A percentile compares a stretch with the other conserved stretches of the same genome.
phyloP scores from a whole-genome alignment of 495 filamentous ascomycete species.

The Trichoderma asperelloides region DNA sequence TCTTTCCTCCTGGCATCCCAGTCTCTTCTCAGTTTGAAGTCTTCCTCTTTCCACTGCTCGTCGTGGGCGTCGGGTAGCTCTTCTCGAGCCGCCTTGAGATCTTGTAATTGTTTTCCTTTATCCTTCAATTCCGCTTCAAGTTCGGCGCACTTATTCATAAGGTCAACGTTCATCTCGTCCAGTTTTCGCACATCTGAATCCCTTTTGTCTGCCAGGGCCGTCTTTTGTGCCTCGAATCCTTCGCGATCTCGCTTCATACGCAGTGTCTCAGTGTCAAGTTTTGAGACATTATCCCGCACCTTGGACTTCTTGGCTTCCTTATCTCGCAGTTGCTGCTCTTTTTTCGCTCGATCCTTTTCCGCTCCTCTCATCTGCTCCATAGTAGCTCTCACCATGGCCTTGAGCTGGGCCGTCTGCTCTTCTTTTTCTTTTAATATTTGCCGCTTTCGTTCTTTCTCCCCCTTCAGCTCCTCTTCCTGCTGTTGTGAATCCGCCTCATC shows the following conservation, averaged over 20 bases:
- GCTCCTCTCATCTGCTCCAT: slow-evolving; percentile 79
- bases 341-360: slow-evolving; percentile 67
- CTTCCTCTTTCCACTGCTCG: slow-evolving; percentile 43
- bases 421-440: slow-evolving; percentile 76
- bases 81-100: slow-evolving; percentile 46
- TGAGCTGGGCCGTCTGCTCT: slow-evolving; percentile 70
- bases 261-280: slow-evolving; percentile 48
- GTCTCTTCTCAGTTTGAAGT: slow-evolving; percentile 31
- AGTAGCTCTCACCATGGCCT: slow-evolving; percentile 67
- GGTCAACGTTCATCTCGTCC: slow-evolving; percentile 20
- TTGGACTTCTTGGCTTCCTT: slow-evolving; percentile 57
- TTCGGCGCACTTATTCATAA: slow-evolving; percentile 27
- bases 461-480: slow-evolving; percentile 66
- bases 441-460: slow-evolving; percentile 60
- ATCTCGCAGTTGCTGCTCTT: slow-evolving; percentile 69
- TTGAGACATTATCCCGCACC: slow-evolving; percentile 44
- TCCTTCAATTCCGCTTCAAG: slow-evolving; percentile 40
- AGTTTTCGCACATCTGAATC: slow-evolving; percentile 26
- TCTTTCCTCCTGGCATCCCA: slow-evolving; percentile 36
- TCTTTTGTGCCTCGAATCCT: slow-evolving; percentile 32
- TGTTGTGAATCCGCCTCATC: slow-evolving; percentile 61
- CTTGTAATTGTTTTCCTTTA: slow-evolving; percentile 38
- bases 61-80: slow-evolving; percentile 44
- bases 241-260: slow-evolving; percentile 34
- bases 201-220: slow-evolving; percentile 34